Evolutionary conservation across 257 asterid species (phyloP), one percentile per base, ranked within the genome.

Genomic region (Haberlea rhodopensis): DNA sequence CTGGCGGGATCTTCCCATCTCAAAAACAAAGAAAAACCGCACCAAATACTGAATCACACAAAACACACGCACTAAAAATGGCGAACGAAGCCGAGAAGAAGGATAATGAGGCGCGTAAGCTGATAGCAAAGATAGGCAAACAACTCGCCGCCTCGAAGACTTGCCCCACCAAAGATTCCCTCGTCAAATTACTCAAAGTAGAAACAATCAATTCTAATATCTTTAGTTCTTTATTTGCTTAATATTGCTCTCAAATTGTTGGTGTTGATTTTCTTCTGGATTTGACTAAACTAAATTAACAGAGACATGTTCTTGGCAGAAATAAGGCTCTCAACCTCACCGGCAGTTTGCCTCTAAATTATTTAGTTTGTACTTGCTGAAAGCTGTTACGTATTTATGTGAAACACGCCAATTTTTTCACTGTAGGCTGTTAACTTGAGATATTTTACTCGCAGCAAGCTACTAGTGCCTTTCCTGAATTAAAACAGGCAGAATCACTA

Each of bases 171-270:
- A 86, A 85, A 72, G 86, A 68, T 73, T 21, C 37, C 56, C 75
- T 87, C 22, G 79, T 83, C 71, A 80, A 87, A 72, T 71, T 82
- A 26, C 95, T 90, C 63, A 72, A 90, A 76, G 97, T 84, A 73
- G 43, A 49, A 28, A 18, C 43, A 23, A 32, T 28, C 15, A 26
- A 15, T 29, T 22, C 26, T 62, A 67, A 56, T 24, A 19, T 31
- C 1, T 16, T 54, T 49, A 19, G 11, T 9, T 1, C 24, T 21
- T 8, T 37, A 6, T 8, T 8, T 4, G 11, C 13, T 9, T 34
- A 9, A 34, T 34, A 2, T 34, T 34, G 13, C 15, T 34, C 15
- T 34, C 15, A 8, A 34, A 8, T 10, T 34, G 9, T 34, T 34
- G 15, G 15, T 34, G 43, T 34, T 15, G 43, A 34, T 37, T 37